Evolutionary conservation across 352 stramenopile species (phyloP).

Genomic region (Blastocystis sp.): DNA sequence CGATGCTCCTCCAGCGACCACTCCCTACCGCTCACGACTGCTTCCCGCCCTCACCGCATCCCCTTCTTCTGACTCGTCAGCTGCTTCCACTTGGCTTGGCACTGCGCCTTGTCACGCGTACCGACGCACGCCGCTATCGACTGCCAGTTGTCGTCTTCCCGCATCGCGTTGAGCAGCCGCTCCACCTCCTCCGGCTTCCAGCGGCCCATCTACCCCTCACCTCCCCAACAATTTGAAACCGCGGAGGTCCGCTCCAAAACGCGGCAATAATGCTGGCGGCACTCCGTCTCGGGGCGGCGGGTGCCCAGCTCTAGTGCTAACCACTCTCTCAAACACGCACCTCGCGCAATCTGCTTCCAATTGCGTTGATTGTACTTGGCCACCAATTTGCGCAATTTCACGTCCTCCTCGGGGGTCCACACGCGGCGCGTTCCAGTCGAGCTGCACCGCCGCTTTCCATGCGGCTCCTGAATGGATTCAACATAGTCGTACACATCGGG

Average conservation of each 20-base stretch:
- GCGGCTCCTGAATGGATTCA: not conserved
- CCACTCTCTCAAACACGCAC: not conserved
- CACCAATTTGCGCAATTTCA: not conserved
- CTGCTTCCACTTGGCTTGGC: conserved; percentile 25
- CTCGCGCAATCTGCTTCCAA: conserved; percentile 15
- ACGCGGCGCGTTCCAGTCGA: not conserved
- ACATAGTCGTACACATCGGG: not conserved
- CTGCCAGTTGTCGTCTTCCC: not conserved
- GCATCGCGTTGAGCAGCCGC: not conserved
- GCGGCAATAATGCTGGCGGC: conserved; percentile 35
- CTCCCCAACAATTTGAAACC: not conserved
- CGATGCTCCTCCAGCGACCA: conserved; percentile 24
- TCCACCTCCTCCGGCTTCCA: conserved; percentile 38
- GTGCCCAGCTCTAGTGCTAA: conserved; percentile 19
- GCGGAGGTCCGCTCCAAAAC: not conserved
- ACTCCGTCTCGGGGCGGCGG: conserved; percentile 1
- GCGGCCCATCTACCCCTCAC: conserved; percentile 21
- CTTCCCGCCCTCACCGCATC: not conserved
- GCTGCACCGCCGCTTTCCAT: too few relatives aligned
- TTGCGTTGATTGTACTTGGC: conserved; percentile 7
- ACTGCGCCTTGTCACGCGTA: conserved; percentile 27
- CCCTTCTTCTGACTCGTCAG: conserved; percentile 7
- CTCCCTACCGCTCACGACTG: not conserved
- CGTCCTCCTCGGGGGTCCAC: not conserved
- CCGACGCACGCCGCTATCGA: not conserved